These are phyloP conservation scores for Penicillium sp. DNA, from an alignment of 2,329 filamentous ascomycete species.

Conservation along the genomic window DNA sequence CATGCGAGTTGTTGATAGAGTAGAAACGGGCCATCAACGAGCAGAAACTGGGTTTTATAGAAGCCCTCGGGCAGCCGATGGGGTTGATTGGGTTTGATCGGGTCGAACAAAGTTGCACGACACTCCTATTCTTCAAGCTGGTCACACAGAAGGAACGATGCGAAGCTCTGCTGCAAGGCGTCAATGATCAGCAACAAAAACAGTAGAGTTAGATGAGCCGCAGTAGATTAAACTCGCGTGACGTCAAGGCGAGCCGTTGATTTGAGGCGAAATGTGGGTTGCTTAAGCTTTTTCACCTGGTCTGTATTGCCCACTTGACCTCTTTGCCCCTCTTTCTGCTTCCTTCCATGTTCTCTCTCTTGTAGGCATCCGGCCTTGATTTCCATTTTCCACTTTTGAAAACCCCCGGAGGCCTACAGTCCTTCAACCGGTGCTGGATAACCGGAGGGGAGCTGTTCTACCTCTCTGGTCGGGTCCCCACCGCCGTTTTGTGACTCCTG, in stretches of 20 bases:
- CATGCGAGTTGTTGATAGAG: background rate
- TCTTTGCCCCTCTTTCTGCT: background rate
- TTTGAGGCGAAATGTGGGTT: conserved; percentile 1
- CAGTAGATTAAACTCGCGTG: conserved; percentile 7
- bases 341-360: background rate
- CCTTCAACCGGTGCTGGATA: background rate
- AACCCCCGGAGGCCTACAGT: background rate
- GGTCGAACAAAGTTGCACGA: background rate
- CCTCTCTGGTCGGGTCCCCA: conserved; percentile 5
- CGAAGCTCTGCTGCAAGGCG: background rate
- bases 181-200: background rate
- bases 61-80: background rate
- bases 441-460: conserved; percentile 7
- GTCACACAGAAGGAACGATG: background rate
- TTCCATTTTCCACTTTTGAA: background rate
- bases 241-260: conserved; percentile 22
- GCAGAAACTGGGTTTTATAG: background rate
- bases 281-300: conserved; percentile 5
- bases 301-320: conserved; percentile 3
- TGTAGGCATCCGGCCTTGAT: background rate
- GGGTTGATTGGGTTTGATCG: background rate
- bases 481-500: conserved; percentile 4
- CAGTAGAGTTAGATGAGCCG: background rate
- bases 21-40: background rate
- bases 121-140: background rate